Evolutionary conservation across 306 rosid genomes (phyloP).

Genomic region (Sicyos baderoa): DNA sequence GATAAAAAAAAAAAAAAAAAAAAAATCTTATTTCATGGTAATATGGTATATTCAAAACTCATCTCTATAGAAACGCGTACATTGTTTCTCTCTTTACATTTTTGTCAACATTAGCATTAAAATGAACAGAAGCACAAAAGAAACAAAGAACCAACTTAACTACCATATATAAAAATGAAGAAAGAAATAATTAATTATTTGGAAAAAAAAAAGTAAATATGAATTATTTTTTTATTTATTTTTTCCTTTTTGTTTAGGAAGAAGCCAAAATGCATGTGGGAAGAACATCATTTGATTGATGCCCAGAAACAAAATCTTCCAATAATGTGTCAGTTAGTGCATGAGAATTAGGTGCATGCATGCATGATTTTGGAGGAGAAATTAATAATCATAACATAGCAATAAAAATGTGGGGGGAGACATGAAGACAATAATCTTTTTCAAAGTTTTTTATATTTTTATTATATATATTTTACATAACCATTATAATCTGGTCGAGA

Average conservation of each 20-base stretch:
- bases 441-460: background rate
- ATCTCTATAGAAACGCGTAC: no score
- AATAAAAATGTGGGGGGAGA: slow-evolving; percentile 6
- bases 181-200: no score
- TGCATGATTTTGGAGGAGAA: background rate
- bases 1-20: no score
- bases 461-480: background rate
- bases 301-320: background rate
- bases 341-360: background rate
- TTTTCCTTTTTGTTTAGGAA: no score
- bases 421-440: slow-evolving; percentile 4
- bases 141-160: background rate
- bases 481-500: background rate
- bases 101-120: background rate
- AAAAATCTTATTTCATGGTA: no score
- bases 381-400: background rate
- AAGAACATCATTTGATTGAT: slow-evolving; percentile 3
- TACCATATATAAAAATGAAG: background rate
- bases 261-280: background rate
- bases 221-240: no score
- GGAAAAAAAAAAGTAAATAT: no score
- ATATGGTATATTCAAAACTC: no score
- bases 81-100: background rate
- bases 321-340: background rate
- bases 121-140: background rate